phyloP scores from a whole-genome alignment of 345 rosid genomes.

The Eucalyptus globulus region DNA sequence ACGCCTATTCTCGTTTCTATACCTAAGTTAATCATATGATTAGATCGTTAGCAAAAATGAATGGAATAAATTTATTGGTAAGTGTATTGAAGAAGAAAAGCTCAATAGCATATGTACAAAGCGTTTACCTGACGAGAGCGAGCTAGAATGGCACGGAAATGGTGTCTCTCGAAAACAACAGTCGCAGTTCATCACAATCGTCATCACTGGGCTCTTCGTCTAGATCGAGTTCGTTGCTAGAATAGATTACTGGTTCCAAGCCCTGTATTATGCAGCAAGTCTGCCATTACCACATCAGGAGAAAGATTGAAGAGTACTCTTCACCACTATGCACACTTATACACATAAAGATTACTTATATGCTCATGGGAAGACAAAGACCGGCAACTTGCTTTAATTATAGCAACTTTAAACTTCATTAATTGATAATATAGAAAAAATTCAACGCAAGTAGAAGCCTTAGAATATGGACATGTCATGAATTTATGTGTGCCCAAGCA shows the following conservation, averaged over 20 bases:
- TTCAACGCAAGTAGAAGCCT: background rate
- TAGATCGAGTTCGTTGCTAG: background rate
- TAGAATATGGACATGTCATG: background rate
- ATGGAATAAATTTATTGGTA: background rate
- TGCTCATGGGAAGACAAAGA: background rate
- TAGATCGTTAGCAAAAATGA: no score
- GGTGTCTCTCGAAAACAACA: background rate
- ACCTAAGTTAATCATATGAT: background rate
- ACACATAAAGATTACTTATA: background rate
- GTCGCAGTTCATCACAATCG: background rate
- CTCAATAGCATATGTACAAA: background rate
- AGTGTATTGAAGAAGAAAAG: background rate
- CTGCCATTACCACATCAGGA: background rate
- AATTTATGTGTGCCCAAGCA: background rate
- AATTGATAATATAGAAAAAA: no score
- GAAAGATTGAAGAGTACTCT: background rate
- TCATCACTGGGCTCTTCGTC: background rate
- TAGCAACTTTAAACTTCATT: background rate
- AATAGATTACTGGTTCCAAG: slow-evolving; percentile 1
- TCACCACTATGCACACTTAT: background rate
- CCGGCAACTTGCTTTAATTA: background rate
- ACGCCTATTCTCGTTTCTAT: background rate
- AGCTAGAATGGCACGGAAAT: slow-evolving; percentile 17
- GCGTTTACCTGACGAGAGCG: background rate
- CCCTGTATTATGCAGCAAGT: slow-evolving; percentile 5